Percentiles rank a stretch among this genome's conserved stretches.
Conservation (phyloP, 108 stramenopile species). For the Fragilariopsis cylindrus region DNA sequence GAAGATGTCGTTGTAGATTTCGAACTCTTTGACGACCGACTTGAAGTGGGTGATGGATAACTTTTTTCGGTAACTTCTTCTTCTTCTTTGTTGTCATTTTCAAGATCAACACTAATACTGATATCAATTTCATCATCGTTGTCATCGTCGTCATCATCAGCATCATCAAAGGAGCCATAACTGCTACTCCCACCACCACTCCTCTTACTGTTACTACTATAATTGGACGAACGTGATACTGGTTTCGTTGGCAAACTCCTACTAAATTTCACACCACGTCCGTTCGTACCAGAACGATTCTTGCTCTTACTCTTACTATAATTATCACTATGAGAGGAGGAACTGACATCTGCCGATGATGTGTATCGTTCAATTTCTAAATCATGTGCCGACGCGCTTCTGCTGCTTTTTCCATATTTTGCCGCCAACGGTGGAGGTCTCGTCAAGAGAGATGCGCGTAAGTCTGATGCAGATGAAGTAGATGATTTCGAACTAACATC, state of each 20-base stretch:
- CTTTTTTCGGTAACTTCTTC: neutral
- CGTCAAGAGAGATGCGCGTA: too few species aligned
- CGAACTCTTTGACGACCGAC: neutral
- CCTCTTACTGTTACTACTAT: neutral
- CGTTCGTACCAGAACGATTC: neutral
- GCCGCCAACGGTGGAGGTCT: neutral
- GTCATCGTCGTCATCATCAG: neutral
- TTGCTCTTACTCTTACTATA: neutral
- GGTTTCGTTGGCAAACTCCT: slow-evolving; percentile 2
- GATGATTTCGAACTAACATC: neutral
- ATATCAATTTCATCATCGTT: neutral
- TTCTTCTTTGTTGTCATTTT: neutral
- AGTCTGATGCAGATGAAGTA: too few species aligned
- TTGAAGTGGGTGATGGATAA: neutral
- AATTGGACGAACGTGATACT: neutral
- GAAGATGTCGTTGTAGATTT: neutral
- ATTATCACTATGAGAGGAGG: neutral
- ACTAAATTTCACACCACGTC: neutral
- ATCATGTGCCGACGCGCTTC: neutral
- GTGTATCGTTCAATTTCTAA: neutral
- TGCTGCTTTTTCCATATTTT: neutral
- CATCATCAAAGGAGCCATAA: neutral
- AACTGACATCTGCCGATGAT: too few species aligned
- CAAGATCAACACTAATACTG: neutral
- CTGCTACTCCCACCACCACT: neutral